Evolutionary conservation across 768 basidiomycete genomes (phyloP), one percentile per base, ranked within the genome.

Genomic region (Hydnum rufescens): DNA sequence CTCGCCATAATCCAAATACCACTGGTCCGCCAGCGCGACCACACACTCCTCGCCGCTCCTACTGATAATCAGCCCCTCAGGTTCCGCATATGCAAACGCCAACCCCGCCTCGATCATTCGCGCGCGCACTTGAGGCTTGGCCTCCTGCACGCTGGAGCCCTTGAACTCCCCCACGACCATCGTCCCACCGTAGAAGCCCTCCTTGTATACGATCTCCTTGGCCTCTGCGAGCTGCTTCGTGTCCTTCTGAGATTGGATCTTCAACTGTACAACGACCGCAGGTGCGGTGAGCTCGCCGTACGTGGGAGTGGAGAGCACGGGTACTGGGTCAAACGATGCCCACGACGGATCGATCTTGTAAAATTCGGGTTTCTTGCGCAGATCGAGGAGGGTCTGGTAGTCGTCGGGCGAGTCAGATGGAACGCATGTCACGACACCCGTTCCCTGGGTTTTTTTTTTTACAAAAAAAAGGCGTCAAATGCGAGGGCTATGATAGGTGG

Each of bases 351-450:
- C 77, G 59, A 99, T 88, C 62, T 87, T 85, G 74, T 96, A 99
- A 68, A 80, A 92, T 51, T 89, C 89, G 46, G 92, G 75, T 67
- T 99, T 99, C 68, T 96, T 97, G 61, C 83, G 82, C 29, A 99
- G 72, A 61, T 97, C 93, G 60, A 77, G 77, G 50, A 89, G 71
- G 3, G 88, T 93, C 58, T 78, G 76, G 66, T 77, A 97, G 63
- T 99, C 95, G 63, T 97, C 95, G 3, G 95, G 95, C 3, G 95
- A 97, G 64, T 99, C 95, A 4, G 95, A 95, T 0, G 95, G 92
- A 4, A 95, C 92, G 36, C 88, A 97, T 3, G 92, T 95, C 60
- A 99, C 95, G 29, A 99, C 89, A 56, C 93, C 95, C 8, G 93
- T 97, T 60, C 95, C 95, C 81, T 82, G n/a, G n/a, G n/a, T n/a